Conservation (phyloP, 2,329 filamentous ascomycete genomes). For the Cladophialophora yegresii region DNA sequence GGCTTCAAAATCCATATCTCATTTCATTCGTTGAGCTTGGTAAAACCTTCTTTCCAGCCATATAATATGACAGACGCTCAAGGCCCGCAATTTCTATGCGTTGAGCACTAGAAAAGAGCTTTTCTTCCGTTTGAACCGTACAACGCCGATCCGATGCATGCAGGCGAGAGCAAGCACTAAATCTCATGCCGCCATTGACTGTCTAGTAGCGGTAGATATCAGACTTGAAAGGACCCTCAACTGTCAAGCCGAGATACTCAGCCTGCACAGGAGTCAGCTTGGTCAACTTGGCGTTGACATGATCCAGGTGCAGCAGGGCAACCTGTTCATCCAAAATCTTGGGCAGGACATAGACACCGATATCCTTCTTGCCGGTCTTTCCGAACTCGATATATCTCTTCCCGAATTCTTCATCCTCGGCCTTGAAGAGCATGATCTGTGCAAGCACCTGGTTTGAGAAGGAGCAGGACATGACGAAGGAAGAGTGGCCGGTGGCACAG, state of each 20-base stretch:
- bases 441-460: slow-evolving; percentile 99
- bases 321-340: slow-evolving; percentile 99
- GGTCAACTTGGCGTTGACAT: slow-evolving; percentile 93
- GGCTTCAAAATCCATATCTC: slow-evolving; percentile 23
- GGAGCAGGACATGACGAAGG: slow-evolving; percentile 99
- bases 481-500: slow-evolving; percentile 98
- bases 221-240: slow-evolving; percentile 92
- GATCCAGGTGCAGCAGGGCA: slow-evolving; percentile 85
- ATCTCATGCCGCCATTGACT: neutral
- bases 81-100: slow-evolving; percentile 30
- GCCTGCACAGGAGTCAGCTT: slow-evolving; percentile 82
- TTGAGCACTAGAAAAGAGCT: slow-evolving; percentile 35
- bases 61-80: slow-evolving; percentile 1
- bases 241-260: slow-evolving; percentile 85
- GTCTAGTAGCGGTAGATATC: slow-evolving; percentile 68
- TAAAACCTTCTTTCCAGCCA: slow-evolving; percentile 23
- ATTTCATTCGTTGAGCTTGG: slow-evolving; percentile 23
- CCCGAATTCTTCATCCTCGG: slow-evolving; percentile 79
- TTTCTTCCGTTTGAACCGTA: slow-evolving; percentile 11
- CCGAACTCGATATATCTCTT: slow-evolving; percentile 96
- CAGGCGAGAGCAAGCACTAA: slow-evolving; percentile 10
- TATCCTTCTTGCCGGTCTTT: slow-evolving; percentile 83
- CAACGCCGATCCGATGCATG: slow-evolving; percentile 25
- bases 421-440: slow-evolving; percentile 98
- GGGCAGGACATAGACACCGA: slow-evolving; percentile 94